phyloP scores from a whole-genome alignment of 2,329 filamentous ascomycete species.

The Calonectria hongkongensis region DNA sequence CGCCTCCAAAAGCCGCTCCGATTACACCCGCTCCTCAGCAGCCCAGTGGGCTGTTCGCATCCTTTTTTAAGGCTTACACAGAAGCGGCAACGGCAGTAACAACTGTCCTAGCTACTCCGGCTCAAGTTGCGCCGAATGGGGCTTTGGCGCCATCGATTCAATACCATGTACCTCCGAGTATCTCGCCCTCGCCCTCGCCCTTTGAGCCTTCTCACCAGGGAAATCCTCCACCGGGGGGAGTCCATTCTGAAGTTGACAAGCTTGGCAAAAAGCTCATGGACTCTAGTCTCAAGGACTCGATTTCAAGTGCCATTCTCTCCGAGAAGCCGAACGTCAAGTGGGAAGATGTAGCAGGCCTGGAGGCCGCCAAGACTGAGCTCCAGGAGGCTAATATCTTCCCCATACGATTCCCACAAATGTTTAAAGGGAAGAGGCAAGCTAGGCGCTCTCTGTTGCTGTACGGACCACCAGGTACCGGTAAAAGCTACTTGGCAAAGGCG shows the following conservation, averaged over 20 bases:
- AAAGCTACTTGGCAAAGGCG: constrained; percentile 40
- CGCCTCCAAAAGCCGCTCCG: too few relatives aligned
- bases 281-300: constrained; percentile 32
- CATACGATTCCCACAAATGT: constrained; percentile 40
- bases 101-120: too few relatives aligned
- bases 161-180: too few relatives aligned
- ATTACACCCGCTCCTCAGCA: too few relatives aligned
- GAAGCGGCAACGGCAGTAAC: too few relatives aligned
- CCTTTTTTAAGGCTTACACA: too few relatives aligned
- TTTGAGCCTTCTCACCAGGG: too few relatives aligned
- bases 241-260: constrained; percentile 22
- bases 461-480: constrained; percentile 39
- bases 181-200: too few relatives aligned
- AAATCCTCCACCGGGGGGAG: background rate
- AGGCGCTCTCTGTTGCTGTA: constrained; percentile 33
- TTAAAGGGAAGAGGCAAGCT: constrained; percentile 33
- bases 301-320: constrained; percentile 28
- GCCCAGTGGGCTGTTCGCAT: too few relatives aligned
- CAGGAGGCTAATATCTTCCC: constrained; percentile 41
- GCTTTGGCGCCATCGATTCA: too few relatives aligned
- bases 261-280: constrained; percentile 33
- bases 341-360: constrained; percentile 36
- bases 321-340: constrained; percentile 41
- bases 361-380: constrained; percentile 36
- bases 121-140: too few relatives aligned